Evolutionary conservation across 257 asterid genomes (phyloP).

Genomic region (Forsythia suspensa): DNA sequence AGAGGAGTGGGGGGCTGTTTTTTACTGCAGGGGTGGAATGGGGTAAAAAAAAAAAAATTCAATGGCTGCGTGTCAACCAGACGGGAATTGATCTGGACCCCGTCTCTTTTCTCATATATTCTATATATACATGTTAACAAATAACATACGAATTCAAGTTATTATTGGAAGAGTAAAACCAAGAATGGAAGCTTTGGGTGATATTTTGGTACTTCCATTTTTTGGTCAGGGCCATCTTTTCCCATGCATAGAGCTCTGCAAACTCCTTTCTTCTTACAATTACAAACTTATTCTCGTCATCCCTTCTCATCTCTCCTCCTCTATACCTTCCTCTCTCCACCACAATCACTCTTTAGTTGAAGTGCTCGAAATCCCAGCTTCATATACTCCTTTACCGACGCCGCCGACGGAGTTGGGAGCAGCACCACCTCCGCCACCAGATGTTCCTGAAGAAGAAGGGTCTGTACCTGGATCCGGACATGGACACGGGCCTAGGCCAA

Average conservation of each 20-base stretch:
- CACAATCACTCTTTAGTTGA: conserved; percentile 23
- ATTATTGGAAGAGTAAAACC: not conserved
- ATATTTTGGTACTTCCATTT: conserved; percentile 67
- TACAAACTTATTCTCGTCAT: conserved; percentile 49
- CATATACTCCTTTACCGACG: conserved; percentile 2
- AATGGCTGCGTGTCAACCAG: too few species aligned
- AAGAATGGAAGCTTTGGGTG: conserved; percentile 41
- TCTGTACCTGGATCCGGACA: not conserved
- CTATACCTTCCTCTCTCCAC: conserved; percentile 41
- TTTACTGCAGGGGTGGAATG: too few species aligned
- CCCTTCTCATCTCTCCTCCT: conserved; percentile 68
- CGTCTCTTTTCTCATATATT: too few species aligned
- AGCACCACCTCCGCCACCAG: conserved; percentile 12
- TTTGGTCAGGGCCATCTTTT: conserved; percentile 80
- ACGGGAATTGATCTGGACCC: too few species aligned
- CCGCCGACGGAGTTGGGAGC: not conserved
- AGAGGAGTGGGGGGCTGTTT: too few species aligned
- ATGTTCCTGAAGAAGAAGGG: not conserved
- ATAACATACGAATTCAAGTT: not conserved
- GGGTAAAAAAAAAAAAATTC: too few species aligned
- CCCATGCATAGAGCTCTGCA: conserved; percentile 71
- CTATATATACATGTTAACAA: not conserved
- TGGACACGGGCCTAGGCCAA: conserved; percentile 10
- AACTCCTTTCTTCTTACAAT: conserved; percentile 39
- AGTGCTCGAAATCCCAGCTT: conserved; percentile 33